Conservation (phyloP, 805 yeast species). For the Lipomyces oligophaga region DNA sequence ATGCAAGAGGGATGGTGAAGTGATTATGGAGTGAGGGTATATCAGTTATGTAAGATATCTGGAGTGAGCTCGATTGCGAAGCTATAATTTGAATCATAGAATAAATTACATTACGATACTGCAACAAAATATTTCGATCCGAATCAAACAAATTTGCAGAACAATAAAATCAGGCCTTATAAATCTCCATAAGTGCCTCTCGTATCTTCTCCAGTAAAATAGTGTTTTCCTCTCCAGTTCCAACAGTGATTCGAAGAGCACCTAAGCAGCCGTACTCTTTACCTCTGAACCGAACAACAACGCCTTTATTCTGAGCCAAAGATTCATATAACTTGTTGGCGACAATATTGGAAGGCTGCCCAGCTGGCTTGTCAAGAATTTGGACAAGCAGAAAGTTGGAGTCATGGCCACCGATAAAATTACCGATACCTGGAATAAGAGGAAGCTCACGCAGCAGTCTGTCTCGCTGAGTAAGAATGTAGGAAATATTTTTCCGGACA, state of each 20-base stretch:
- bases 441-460: constrained; percentile 53
- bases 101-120: no score
- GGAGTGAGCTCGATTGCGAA: neutral
- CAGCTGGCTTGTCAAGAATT: constrained; percentile 54
- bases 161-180: constrained; percentile 2
- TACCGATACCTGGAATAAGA: constrained; percentile 60
- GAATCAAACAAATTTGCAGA: neutral
- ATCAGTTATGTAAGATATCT: neutral
- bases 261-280: constrained; percentile 85
- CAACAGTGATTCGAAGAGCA: constrained; percentile 80
- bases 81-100: neutral
- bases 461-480: constrained; percentile 54
- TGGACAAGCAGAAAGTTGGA: constrained; percentile 81
- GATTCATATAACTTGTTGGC: constrained; percentile 65
- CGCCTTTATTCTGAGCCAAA: constrained; percentile 67
- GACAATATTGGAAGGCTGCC: constrained; percentile 60
- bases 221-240: constrained; percentile 73
- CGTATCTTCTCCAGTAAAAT: constrained; percentile 51
- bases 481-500: constrained; percentile 55
- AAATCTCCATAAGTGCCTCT: constrained; percentile 32
- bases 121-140: no score
- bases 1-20: constrained; percentile 21
- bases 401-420: constrained; percentile 76
- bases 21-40: no score
- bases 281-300: constrained; percentile 91